Conservation (phyloP, 2,329 filamentous ascomycete genomes). For the Trichoderma gracile region DNA sequence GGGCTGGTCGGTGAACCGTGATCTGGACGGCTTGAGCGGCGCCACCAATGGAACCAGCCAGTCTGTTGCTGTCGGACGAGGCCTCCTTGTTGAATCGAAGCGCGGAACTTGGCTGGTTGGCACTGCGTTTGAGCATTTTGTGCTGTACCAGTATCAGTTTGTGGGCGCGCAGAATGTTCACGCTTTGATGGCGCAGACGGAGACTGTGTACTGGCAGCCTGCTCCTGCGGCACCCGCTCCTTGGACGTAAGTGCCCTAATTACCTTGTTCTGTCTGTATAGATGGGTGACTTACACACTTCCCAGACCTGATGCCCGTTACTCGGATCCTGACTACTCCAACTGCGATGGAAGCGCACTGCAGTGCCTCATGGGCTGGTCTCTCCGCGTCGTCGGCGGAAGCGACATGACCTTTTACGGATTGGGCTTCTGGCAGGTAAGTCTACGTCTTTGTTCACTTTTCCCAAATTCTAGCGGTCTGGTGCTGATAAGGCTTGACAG, state of each 20-base stretch:
- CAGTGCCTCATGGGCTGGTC: conserved; percentile 27
- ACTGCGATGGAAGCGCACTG: conserved; percentile 26
- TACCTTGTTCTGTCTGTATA: neutral
- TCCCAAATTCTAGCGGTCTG: neutral
- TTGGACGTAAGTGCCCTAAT: conserved; percentile 34
- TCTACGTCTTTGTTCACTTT: too few species aligned
- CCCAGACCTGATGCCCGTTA: conserved; percentile 26
- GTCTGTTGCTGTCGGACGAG: conserved; percentile 46
- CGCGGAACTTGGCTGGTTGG: conserved; percentile 54
- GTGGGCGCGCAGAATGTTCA: conserved; percentile 47
- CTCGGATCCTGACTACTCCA: conserved; percentile 30
- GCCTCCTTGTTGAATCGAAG: conserved; percentile 48
- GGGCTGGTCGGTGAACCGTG: conserved; percentile 50
- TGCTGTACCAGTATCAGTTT: conserved; percentile 56
- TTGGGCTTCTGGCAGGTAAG: conserved; percentile 26
- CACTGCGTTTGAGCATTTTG: conserved; percentile 52
- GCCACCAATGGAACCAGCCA: conserved; percentile 28
- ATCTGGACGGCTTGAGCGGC: conserved; percentile 45
- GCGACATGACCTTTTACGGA: conserved; percentile 23
- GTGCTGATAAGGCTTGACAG: conserved; percentile 10
- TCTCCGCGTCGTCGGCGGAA: conserved; percentile 23
- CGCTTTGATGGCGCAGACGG: conserved; percentile 47
- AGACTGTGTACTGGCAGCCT: conserved; percentile 47
- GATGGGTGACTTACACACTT: neutral
- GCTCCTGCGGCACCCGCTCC: conserved; percentile 41